These are phyloP conservation scores for Gossypium thurberi DNA, from an alignment of 345 rosid genomes.

Conservation along the genomic window DNA sequence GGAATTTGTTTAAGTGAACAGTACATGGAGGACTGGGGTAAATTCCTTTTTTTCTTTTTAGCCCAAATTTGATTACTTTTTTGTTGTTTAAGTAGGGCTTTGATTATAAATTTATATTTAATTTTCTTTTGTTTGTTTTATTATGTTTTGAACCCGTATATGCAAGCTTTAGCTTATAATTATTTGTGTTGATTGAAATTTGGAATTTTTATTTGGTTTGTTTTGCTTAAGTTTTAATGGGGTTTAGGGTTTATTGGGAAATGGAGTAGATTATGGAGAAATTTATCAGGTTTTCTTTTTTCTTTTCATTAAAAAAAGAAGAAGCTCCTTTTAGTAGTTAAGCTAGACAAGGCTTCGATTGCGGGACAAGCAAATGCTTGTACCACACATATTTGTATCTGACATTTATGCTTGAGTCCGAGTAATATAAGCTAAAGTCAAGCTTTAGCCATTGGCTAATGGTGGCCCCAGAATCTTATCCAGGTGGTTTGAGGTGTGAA, in stretches of 20 bases:
- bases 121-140: background rate
- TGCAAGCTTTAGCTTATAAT: background rate
- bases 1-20: background rate
- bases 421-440: background rate
- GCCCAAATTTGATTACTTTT: background rate
- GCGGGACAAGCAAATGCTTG: background rate
- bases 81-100: background rate
- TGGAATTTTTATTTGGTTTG: background rate
- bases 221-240: too few relatives aligned
- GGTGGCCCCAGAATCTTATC: background rate
- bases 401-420: background rate
- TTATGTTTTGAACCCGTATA: background rate
- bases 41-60: background rate
- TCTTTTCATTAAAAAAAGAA: too few relatives aligned
- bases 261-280: background rate
- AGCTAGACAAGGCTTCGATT: background rate
- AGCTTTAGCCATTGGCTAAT: background rate
- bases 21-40: constrained; percentile 46
- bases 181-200: background rate
- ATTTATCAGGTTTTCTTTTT: background rate
- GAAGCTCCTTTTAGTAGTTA: background rate
- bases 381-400: too few relatives aligned
- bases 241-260: background rate
- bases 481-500: background rate
- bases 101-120: background rate